These are phyloP conservation scores for Salix brachista DNA, from an alignment of 345 rosid genomes.

Conservation along the genomic window DNA sequence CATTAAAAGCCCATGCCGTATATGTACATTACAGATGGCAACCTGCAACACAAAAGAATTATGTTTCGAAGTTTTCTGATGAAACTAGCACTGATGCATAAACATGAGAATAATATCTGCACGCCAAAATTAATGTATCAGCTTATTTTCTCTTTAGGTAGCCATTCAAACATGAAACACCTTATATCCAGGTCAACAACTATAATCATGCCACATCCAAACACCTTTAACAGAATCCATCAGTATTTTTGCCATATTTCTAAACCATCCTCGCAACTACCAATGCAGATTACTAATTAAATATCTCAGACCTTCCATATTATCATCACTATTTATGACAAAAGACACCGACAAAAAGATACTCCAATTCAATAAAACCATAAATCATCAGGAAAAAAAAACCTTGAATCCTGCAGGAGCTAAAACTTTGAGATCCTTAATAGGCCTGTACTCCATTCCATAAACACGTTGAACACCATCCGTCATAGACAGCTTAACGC, in stretches of 20 bases:
- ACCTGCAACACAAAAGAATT: constrained; percentile 40
- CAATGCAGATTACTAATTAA: background rate
- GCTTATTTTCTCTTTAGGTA: constrained; percentile 8
- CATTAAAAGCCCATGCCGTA: constrained; percentile 75
- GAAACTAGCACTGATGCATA: background rate
- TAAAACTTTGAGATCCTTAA: constrained; percentile 73
- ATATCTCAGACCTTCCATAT: no score
- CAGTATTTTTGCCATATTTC: background rate
- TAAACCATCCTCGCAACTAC: background rate
- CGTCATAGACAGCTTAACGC: constrained; percentile 87
- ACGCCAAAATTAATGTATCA: background rate
- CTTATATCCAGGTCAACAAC: constrained; percentile 1
- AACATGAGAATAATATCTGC: background rate
- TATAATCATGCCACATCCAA: background rate
- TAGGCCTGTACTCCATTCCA: constrained; percentile 89
- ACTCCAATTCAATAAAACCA: background rate
- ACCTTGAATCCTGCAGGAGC: constrained; percentile 87
- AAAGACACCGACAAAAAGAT: background rate
- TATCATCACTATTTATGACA: no score
- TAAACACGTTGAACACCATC: constrained; percentile 90
- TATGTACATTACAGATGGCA: constrained; percentile 65
- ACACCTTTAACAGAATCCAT: background rate
- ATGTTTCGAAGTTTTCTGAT: background rate
- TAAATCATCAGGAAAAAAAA: constrained; percentile 8
- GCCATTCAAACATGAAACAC: background rate